Conservation (phyloP, 768 basidiomycete species). For the Lactarius indigo region DNA sequence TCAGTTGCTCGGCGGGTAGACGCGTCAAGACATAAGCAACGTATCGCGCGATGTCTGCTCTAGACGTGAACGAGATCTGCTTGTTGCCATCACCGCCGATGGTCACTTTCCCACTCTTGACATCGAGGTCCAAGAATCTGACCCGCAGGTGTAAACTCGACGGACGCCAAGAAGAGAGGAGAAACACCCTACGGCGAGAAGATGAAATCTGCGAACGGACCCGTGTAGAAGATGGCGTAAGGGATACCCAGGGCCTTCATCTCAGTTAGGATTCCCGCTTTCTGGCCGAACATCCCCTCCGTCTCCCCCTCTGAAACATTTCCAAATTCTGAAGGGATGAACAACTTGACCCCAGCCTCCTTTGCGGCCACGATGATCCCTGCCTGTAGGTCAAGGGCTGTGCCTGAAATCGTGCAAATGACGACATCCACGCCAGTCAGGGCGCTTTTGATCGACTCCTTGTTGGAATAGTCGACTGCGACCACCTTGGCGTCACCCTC, state of each 20-base stretch:
- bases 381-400: neutral
- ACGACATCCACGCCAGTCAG: conserved; percentile 19
- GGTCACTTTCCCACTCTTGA: conserved; percentile 19
- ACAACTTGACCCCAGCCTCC: conserved; percentile 15
- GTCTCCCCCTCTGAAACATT: conserved; percentile 16
- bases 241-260: conserved; percentile 20
- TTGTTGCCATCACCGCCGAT: conserved; percentile 25
- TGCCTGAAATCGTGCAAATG: conserved; percentile 12
- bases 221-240: conserved; percentile 26
- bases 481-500: conserved; percentile 9
- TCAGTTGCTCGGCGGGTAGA: conserved; percentile 18
- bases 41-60: conserved; percentile 23
- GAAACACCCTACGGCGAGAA: conserved; percentile 7
- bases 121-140: conserved; percentile 14
- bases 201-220: conserved; percentile 17
- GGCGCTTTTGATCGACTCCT: conserved; percentile 8
- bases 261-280: neutral
- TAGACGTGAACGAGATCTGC: conserved; percentile 23
- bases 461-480: conserved; percentile 17
- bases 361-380: conserved; percentile 17
- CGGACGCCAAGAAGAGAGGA: neutral
- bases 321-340: conserved; percentile 22
- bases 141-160: neutral
- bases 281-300: conserved; percentile 9
- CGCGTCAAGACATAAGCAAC: conserved; percentile 22